phyloP scores from a whole-genome alignment of 192 early-diverging fungal genomes.

The Diversispora eburnea region DNA sequence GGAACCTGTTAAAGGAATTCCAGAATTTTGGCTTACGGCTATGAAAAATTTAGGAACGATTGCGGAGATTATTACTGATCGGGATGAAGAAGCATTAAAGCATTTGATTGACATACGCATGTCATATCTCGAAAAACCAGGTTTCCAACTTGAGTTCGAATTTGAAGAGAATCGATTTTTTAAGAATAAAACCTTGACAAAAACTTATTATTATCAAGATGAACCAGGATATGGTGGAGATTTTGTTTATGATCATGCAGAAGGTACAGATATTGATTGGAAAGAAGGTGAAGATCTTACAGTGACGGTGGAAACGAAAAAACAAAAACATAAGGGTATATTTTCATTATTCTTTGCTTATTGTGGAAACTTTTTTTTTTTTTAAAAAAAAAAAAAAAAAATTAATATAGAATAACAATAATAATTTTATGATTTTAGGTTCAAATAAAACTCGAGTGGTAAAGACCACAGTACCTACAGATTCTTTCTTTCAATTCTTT shows the following conservation, averaged over 20 bases:
- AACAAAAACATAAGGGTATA: constrained; percentile 93
- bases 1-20: constrained; percentile 65
- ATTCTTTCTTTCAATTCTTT: constrained; percentile 99
- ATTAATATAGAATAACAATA: too few species aligned
- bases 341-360: neutral
- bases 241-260: constrained; percentile 87
- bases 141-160: constrained; percentile 91
- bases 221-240: constrained; percentile 74
- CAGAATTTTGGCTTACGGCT: constrained; percentile 95
- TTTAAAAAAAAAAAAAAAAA: neutral
- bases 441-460: constrained; percentile 98
- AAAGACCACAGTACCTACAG: constrained; percentile 93
- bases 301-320: constrained; percentile 93
- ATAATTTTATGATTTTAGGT: constrained; percentile 36
- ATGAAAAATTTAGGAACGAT: constrained; percentile 84
- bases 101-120: constrained; percentile 85
- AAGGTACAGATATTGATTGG: constrained; percentile 91
- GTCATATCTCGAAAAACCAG: constrained; percentile 81
- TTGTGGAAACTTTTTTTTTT: neutral
- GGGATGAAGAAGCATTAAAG: constrained; percentile 88
- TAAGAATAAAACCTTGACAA: constrained; percentile 78
- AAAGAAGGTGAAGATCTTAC: constrained; percentile 96
- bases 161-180: constrained; percentile 91
- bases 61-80: constrained; percentile 82
- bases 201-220: constrained; percentile 92